phyloP scores from a whole-genome alignment of 257 asterid genomes.

The Forsythia suspensa region DNA sequence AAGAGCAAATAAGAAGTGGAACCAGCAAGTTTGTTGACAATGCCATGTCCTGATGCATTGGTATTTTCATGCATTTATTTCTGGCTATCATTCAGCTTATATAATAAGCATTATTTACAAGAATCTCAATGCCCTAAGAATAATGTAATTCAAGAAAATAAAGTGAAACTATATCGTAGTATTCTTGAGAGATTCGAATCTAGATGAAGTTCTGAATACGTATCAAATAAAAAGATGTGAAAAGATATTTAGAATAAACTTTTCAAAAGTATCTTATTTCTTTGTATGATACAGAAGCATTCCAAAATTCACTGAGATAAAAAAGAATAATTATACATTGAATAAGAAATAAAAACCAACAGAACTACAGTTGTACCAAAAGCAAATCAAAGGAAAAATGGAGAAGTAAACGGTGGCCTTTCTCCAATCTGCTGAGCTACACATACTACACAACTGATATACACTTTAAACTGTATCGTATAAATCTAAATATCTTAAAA shows the following conservation, averaged over 20 bases:
- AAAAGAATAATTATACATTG: neutral
- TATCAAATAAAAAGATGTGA: neutral
- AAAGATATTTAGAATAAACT: too few species aligned
- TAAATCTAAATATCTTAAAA: slow-evolving; percentile 3
- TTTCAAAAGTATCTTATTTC: too few species aligned
- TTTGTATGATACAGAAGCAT: neutral
- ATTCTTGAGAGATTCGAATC: too few species aligned
- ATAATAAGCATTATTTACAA: too few species aligned
- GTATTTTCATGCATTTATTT: too few species aligned
- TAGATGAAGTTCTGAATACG: neutral
- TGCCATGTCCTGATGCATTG: too few species aligned
- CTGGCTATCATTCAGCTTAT: too few species aligned
- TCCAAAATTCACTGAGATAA: neutral
- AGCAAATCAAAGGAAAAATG: neutral
- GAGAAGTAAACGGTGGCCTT: neutral
- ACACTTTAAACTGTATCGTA: slow-evolving; percentile 17
- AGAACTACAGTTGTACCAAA: neutral
- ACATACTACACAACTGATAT: neutral
- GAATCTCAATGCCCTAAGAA: too few species aligned
- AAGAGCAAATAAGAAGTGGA: neutral
- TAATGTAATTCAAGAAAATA: too few species aligned
- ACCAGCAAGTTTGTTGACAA: too few species aligned
- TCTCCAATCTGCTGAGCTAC: neutral
- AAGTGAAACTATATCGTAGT: too few species aligned
- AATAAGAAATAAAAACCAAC: neutral